These are phyloP conservation scores for Colletotrichum salicis DNA, from an alignment of 2,329 filamentous ascomycete genomes.

Conservation along the genomic window DNA sequence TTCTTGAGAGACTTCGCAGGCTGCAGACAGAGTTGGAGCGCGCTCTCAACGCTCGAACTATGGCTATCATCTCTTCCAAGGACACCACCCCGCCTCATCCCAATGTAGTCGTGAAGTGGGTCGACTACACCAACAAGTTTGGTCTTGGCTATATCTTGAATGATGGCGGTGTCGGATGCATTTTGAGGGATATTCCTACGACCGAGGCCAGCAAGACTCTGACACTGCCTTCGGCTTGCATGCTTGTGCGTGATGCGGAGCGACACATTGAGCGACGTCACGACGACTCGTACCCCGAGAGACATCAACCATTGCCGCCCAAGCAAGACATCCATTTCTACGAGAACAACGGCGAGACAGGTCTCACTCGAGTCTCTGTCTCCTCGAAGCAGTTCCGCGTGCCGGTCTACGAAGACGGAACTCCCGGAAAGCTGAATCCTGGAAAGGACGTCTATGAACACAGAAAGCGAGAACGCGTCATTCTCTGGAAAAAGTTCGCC, in stretches of 20 bases:
- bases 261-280: constrained; percentile 73
- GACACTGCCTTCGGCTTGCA: constrained; percentile 74
- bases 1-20: constrained; percentile 64
- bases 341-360: constrained; percentile 74
- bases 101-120: constrained; percentile 80
- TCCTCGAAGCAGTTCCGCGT: constrained; percentile 71
- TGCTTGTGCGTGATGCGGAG: constrained; percentile 78
- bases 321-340: constrained; percentile 76
- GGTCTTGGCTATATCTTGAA: constrained; percentile 86
- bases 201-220: constrained; percentile 61
- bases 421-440: constrained; percentile 68
- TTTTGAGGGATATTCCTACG: constrained; percentile 66
- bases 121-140: constrained; percentile 89
- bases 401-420: constrained; percentile 64
- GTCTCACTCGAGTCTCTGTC: constrained; percentile 72
- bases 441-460: constrained; percentile 74
- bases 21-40: constrained; percentile 71
- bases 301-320: constrained; percentile 73
- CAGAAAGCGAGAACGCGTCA: constrained; percentile 72
- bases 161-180: constrained; percentile 82
- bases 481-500: constrained; percentile 78
- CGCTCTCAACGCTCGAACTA: constrained; percentile 70
- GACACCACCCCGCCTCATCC: constrained; percentile 66
- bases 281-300: constrained; percentile 65
- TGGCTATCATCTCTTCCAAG: constrained; percentile 68